A percentile compares a stretch with the other conserved stretches of the same genome.
These are phyloP conservation scores for Fagopyrum tataricum DNA, from an alignment of 148 eudicot species.

Conservation along the genomic window DNA sequence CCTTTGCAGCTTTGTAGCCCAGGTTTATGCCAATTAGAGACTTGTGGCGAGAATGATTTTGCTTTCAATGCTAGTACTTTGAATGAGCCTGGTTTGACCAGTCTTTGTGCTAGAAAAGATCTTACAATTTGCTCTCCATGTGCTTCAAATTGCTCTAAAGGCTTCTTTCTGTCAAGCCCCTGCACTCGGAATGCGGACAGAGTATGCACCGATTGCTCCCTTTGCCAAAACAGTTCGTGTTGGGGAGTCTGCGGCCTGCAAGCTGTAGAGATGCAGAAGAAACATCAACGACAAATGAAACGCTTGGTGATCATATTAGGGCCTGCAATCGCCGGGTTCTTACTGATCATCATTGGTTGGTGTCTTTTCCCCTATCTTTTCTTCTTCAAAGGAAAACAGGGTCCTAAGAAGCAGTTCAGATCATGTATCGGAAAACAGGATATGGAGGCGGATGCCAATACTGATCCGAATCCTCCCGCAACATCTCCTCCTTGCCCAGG, in stretches of 20 bases:
- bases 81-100: conserved; percentile 63
- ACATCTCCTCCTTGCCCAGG: conserved; percentile 52
- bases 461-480: conserved; percentile 32
- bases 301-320: conserved; percentile 54
- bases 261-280: conserved; percentile 27
- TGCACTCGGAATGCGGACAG: conserved; percentile 62
- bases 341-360: conserved; percentile 55
- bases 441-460: conserved; percentile 29
- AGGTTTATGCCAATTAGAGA: conserved; percentile 49
- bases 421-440: conserved; percentile 54
- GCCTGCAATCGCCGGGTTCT: conserved; percentile 52
- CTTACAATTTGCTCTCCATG: conserved; percentile 76
- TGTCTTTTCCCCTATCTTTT: conserved; percentile 49
- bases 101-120: conserved; percentile 60
- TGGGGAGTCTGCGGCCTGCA: conserved; percentile 59
- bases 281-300: conserved; percentile 40
- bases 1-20: conserved; percentile 94
- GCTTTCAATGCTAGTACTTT: conserved; percentile 68
- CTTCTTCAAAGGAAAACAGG: conserved; percentile 36
- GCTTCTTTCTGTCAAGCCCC: conserved; percentile 64
- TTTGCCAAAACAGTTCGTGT: conserved; percentile 87
- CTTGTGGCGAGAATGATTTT: conserved; percentile 51
- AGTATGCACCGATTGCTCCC: conserved; percentile 80
- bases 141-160: conserved; percentile 59
- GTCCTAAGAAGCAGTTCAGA: conserved; percentile 47